Percentiles rank a stretch among this genome's conserved stretches.
Conservation (phyloP, 208 protist species). For the Leishmania amazonensis region DNA sequence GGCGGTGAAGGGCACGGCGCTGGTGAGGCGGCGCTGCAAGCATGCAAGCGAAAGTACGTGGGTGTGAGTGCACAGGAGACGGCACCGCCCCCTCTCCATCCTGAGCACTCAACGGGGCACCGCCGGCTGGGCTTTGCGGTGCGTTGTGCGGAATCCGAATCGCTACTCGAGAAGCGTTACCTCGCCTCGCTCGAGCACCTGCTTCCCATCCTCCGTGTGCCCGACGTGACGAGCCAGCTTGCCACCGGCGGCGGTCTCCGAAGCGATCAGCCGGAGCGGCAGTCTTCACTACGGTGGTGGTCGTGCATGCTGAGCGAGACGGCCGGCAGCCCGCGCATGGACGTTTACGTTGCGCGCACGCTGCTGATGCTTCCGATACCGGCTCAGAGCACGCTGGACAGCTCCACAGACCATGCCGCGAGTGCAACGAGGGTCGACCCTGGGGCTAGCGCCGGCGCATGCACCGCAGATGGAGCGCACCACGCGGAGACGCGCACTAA, state of each 20-base stretch:
- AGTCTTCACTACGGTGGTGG: conserved; percentile 18
- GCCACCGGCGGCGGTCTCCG: neutral
- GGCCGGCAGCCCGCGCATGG: conserved; percentile 17
- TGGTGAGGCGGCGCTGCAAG: neutral
- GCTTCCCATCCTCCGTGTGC: conserved; percentile 5
- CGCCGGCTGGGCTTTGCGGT: conserved; percentile 12
- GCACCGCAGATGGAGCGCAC: neutral
- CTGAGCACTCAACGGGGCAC: neutral
- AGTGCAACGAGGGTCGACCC: neutral
- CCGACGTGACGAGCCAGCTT: neutral
- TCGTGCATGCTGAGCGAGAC: conserved; percentile 14
- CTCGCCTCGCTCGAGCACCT: neutral
- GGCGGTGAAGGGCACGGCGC: neutral
- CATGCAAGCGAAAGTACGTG: neutral
- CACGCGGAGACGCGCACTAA: neutral
- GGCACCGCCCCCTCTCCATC: neutral
- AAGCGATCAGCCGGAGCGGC: neutral
- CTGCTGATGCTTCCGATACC: conserved; percentile 38
- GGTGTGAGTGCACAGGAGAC: neutral
- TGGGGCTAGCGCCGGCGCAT: neutral
- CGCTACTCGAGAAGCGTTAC: conserved; percentile 2
- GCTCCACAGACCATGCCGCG: neutral
- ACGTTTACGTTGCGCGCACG: conserved; percentile 24
- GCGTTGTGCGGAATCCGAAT: conserved; percentile 8
- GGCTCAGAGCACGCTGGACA: conserved; percentile 15